Evolutionary conservation across 345 rosid genomes (phyloP).

Genomic region (Aquilaria sinensis): DNA sequence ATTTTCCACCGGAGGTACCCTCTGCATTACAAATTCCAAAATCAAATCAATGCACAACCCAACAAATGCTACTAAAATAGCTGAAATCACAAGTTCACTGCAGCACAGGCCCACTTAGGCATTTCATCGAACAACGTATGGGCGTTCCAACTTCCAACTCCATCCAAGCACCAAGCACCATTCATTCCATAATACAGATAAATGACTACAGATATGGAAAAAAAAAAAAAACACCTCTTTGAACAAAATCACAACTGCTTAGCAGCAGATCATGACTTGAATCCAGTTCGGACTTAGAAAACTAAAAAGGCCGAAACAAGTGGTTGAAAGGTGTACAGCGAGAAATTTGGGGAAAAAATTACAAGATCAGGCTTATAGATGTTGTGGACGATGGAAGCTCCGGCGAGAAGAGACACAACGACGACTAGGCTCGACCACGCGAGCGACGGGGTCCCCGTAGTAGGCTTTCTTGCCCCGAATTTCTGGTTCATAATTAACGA

Average conservation of each 20-base stretch:
- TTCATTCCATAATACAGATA: too few species aligned
- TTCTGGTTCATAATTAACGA: conserved; percentile 31
- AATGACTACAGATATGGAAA: too few species aligned
- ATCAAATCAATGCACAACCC: neutral
- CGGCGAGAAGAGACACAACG: conserved; percentile 59
- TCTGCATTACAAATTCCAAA: conserved; percentile 23
- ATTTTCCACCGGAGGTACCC: conserved; percentile 37
- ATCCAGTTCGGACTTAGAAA: too few species aligned
- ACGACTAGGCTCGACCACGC: conserved; percentile 53
- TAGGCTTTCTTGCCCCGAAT: conserved; percentile 41
- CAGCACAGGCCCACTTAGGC: conserved; percentile 8
- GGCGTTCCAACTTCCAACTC: neutral
- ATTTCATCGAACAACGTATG: conserved; percentile 40
- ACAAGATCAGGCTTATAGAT: conserved; percentile 63
- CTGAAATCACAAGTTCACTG: neutral
- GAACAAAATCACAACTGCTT: too few species aligned
- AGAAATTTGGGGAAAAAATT: neutral
- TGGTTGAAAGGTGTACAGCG: too few species aligned
- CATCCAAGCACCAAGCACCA: neutral
- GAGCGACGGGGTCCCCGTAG: conserved; percentile 66
- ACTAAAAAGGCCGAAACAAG: neutral
- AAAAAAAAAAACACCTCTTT: too few species aligned
- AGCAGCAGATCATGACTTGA: too few species aligned
- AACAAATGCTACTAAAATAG: too few species aligned
- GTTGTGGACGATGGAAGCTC: conserved; percentile 72